Conservation (phyloP, 495 filamentous ascomycete species). For the Aspergillus taichungensis region DNA sequence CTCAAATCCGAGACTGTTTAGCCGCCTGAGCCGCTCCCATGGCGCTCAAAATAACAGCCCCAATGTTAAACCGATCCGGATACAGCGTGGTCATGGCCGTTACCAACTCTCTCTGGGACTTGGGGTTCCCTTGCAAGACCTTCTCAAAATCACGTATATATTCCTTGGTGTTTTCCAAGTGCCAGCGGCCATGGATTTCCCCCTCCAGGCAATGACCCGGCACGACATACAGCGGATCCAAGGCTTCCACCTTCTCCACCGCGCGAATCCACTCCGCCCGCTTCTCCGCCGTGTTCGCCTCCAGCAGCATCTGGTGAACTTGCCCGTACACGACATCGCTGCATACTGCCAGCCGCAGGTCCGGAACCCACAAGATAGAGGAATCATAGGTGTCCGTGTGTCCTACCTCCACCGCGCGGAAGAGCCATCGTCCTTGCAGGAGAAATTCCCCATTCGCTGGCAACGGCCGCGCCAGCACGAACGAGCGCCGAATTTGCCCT, state of each 20-base stretch:
- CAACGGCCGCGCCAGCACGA: constrained; percentile 3
- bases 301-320: constrained; percentile 24
- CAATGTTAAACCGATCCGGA: constrained; percentile 7
- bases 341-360: constrained; percentile 18
- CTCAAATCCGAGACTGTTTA: constrained; percentile 1
- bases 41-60: constrained; percentile 2
- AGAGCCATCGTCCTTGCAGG: constrained; percentile 15
- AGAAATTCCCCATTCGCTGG: constrained; percentile 8
- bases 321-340: constrained; percentile 31
- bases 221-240: constrained; percentile 11
- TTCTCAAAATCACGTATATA: constrained; percentile 6
- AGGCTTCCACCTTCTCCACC: constrained; percentile 23
- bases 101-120: constrained; percentile 5
- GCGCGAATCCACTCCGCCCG: constrained; percentile 23
- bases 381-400: constrained; percentile 25
- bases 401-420: constrained; percentile 19
- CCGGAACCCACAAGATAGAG: constrained; percentile 21
- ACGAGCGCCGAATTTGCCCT: constrained; percentile 4
- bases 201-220: constrained; percentile 7
- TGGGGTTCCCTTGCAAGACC: not conserved
- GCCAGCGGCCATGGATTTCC: constrained; percentile 2
- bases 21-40: not conserved
- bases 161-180: constrained; percentile 5
- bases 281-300: constrained; percentile 18
- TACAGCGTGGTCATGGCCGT: constrained; percentile 6